Evolutionary conservation across 257 asterid species (phyloP), one percentile per base, ranked within the genome.

Genomic region (Fraxinus excelsior): DNA sequence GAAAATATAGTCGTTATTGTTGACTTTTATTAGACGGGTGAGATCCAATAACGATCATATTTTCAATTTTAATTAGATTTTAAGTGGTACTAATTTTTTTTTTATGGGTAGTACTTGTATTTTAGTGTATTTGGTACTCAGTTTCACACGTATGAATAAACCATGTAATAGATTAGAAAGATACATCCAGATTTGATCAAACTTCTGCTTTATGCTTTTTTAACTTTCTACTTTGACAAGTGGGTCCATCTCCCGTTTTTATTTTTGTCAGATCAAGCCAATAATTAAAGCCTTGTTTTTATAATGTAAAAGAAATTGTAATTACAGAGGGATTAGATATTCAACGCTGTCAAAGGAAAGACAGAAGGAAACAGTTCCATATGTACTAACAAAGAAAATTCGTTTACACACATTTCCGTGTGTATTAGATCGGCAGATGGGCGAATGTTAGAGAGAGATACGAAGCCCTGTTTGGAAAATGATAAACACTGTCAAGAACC

Each of bases 401-500:
- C 40, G 26, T 10, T 18, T 14, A 16, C 25, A 13, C 44, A 32
- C 2, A 34, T 21, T 67, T 25, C 49, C 18, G 28, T 38, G 29
- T 25, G 12, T 40, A 37, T 44, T 13, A 44, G 21, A 68, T n/a
- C 69, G n/a, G 0, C 80, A 37, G 29, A 62, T 70, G 74, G 34
- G 35, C 81, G 38, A 51, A 78, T 80, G 80, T 58, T n/a, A 69
- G 73, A 18, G 49, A 34, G 56, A 79, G 34, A 74, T 60, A 35
- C 7, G 21, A 25, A 16, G 3, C 66, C 12, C 29, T 6, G 68
- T 76, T 79, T 64, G 76, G 62, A 82, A 79, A 69, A 77, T 84
- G 86, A 79, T 11, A 51, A 68, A 26, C 83, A 49, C 80, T 67
- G 58, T 81, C 56, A 28, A 62, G 14, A 82, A n/a, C 76, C 31